Base-by-base conservation (phyloP, 2,329 filamentous ascomycete genomes). In the Penicillium sp. region DNA sequence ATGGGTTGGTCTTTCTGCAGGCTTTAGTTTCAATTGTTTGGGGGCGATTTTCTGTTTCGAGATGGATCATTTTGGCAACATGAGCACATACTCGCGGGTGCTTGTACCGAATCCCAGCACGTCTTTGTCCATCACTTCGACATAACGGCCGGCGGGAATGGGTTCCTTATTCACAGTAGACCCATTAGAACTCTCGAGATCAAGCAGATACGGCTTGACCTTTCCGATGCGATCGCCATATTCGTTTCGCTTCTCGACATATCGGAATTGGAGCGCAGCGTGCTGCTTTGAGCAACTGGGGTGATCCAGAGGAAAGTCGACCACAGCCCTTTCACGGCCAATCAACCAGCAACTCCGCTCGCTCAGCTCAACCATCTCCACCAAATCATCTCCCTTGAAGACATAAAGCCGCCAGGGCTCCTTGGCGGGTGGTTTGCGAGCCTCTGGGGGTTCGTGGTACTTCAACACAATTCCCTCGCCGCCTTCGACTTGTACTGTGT, bases 201-300 rank as follows among this genome's bases (percentile, higher is more conserved):
- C 94, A 61, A 99, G 90, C 8, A 97, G 73, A 75, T 97, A 99
- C 1, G 92, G 92, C 76, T 85, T 88, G 44, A 92, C 89, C 58
- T 81, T 87, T 22, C 89, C 90, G 55, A 87, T 81, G 69, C 87
- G 89, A 70, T 97, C 92, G 22, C 92, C 92, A 70, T 84, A 95
- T 74, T 97, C 91, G 65, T 95, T 91, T 58, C 85, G 85, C 74
- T 88, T 92, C 67, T 91, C 89, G 20, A 89, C 85, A 69, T 91
- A 87, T 35, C 94, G 86, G 68, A 99, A 99, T 71, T 99, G 94
- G 42, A 99, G 83, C 8, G 92, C 94, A 1, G 93, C 93, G 73
- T 99, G 94, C 75, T 99, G 94, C 74, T 95, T 95, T 72, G 91
- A 96, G 67, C 92, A 86, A 73, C 91, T 97, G 1, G 92, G 92